phyloP scores from a whole-genome alignment of 306 rosid genomes.

The Astragalus membranaceus region DNA sequence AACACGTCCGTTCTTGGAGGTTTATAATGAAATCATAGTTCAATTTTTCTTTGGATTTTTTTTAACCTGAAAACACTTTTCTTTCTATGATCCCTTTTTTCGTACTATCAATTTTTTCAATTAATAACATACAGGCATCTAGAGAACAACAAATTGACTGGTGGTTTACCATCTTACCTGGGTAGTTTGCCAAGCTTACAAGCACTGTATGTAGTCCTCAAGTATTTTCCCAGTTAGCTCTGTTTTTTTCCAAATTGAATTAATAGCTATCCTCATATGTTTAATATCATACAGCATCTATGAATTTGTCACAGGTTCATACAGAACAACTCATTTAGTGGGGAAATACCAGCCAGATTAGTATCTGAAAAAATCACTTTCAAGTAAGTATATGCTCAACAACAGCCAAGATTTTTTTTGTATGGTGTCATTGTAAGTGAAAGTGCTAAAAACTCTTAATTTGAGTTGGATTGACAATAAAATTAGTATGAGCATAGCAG shows the following conservation, averaged over 20 bases:
- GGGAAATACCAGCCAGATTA: constrained; percentile 68
- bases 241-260: no score
- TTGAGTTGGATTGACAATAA: not conserved
- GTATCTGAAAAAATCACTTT: constrained; percentile 50
- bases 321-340: constrained; percentile 74
- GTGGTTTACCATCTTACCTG: constrained; percentile 61
- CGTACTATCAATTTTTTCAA: not conserved
- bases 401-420: not conserved
- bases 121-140: constrained; percentile 55
- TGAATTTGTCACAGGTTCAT: constrained; percentile 57
- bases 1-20: not conserved
- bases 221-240: no score
- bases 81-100: not conserved
- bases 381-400: constrained; percentile 47
- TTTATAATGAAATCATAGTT: not conserved
- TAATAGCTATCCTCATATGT: not conserved
- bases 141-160: constrained; percentile 71
- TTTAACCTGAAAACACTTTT: not conserved
- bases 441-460: not conserved
- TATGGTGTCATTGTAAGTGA: not conserved
- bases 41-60: constrained; percentile 1
- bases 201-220: constrained; percentile 65
- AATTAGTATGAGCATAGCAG: not conserved
- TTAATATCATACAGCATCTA: not conserved
- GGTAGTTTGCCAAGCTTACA: constrained; percentile 61